Conservation (phyloP, 208 protist species). For the Porcisia deanei region DNA sequence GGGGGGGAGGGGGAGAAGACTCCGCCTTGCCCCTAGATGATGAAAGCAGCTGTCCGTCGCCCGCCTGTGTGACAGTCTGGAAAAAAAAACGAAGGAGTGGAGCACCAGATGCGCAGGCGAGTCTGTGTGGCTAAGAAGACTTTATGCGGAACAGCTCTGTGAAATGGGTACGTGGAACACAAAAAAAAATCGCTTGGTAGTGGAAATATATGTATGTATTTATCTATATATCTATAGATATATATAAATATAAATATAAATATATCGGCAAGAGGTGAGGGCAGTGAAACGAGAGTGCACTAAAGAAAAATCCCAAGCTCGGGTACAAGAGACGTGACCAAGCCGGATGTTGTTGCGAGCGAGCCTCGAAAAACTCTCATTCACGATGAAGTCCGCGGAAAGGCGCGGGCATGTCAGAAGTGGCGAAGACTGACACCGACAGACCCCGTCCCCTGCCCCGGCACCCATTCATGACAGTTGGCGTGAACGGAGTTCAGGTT, state of each 20-base stretch:
- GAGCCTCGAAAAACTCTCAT: background rate
- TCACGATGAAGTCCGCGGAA: background rate
- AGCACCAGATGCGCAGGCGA: background rate
- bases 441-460: background rate
- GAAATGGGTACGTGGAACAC: background rate
- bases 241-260: too few relatives aligned
- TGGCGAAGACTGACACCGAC: background rate
- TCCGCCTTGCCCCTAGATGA: background rate
- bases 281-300: too few relatives aligned
- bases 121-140: background rate
- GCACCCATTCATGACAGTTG: background rate
- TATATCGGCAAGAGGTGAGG: too few relatives aligned
- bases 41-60: background rate
- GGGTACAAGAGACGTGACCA: background rate
- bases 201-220: background rate
- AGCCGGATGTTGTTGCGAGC: background rate
- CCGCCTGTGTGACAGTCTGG: background rate
- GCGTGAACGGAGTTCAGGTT: background rate
- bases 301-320: too few relatives aligned
- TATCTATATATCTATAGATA: too few relatives aligned
- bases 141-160: background rate
- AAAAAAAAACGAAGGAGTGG: slow-evolving; percentile 5
- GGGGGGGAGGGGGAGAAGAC: background rate
- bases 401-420: background rate
- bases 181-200: background rate